A percentile compares a stretch with the other conserved stretches of the same genome.
Evolutionary conservation across 495 filamentous ascomycete genomes (phyloP).

Genomic region (Aspergillus sclerotiicarbonarius): DNA sequence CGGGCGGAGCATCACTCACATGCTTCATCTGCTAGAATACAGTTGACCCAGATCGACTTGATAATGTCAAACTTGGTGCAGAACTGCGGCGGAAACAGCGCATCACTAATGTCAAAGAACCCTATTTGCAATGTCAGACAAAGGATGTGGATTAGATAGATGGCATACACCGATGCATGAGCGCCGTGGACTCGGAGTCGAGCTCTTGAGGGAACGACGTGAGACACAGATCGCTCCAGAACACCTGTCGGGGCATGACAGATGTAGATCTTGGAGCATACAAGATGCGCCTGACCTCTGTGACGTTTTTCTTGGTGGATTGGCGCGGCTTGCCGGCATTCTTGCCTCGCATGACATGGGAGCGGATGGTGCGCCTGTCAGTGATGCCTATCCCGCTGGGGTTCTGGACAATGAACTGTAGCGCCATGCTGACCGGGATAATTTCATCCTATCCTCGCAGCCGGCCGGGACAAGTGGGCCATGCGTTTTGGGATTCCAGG

Average conservation of each 20-base stretch:
- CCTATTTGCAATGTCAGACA: neutral
- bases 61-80: constrained; percentile 12
- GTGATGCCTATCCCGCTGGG: constrained; percentile 9
- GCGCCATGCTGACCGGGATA: constrained; percentile 5
- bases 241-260: constrained; percentile 10
- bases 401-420: constrained; percentile 11
- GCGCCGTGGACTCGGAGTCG: constrained; percentile 10
- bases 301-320: constrained; percentile 7
- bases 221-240: constrained; percentile 14
- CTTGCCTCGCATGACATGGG: constrained; percentile 13
- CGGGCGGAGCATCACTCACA: constrained; percentile 24
- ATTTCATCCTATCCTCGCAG: neutral
- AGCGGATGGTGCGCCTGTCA: constrained; percentile 12
- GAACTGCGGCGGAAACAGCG: constrained; percentile 13
- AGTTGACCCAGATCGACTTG: constrained; percentile 20
- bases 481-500: too few relatives aligned
- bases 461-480: neutral
- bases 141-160: neutral
- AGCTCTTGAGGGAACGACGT: constrained; percentile 13
- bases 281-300: neutral
- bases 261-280: constrained; percentile 1
- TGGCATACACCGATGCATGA: constrained; percentile 15
- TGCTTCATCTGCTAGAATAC: constrained; percentile 25
- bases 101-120: constrained; percentile 13
- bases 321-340: constrained; percentile 7